phyloP scores from a whole-genome alignment of 495 filamentous ascomycete species.

The Pyronema domesticum region DNA sequence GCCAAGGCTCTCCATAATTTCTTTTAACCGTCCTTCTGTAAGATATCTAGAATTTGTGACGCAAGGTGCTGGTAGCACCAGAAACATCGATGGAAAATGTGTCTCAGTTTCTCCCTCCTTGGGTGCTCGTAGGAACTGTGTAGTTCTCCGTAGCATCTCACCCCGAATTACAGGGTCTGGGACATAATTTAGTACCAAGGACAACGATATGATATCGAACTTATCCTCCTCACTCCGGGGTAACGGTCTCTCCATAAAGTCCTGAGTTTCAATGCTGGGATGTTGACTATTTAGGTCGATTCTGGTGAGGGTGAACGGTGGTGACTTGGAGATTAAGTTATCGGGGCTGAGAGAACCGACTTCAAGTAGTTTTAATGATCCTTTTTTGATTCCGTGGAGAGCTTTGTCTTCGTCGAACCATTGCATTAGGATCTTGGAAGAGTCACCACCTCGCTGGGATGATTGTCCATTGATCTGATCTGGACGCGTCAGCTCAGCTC shows the following conservation, averaged over 20 bases:
- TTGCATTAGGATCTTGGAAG: slow-evolving; percentile 64
- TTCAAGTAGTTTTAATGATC: slow-evolving; percentile 53
- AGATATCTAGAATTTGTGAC: slow-evolving; percentile 85
- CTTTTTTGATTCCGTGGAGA: slow-evolving; percentile 16
- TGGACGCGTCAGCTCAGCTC: background rate
- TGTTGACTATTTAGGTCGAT: slow-evolving; percentile 86
- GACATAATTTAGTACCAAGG: slow-evolving; percentile 87
- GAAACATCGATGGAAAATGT: slow-evolving; percentile 60
- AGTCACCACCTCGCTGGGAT: slow-evolving; percentile 72
- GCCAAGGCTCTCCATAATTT: slow-evolving; percentile 61
- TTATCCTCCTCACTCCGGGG: slow-evolving; percentile 40
- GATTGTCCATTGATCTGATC: slow-evolving; percentile 47
- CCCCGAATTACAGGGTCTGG: slow-evolving; percentile 56
- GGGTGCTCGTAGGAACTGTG: slow-evolving; percentile 39
- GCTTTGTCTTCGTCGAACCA: slow-evolving; percentile 43
- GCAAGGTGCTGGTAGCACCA: slow-evolving; percentile 80
- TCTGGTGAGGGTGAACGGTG: slow-evolving; percentile 51
- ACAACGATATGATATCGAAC: slow-evolving; percentile 87
- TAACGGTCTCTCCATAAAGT: slow-evolving; percentile 82
- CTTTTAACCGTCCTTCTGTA: slow-evolving; percentile 47
- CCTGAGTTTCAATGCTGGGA: slow-evolving; percentile 61
- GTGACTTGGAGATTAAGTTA: slow-evolving; percentile 64
- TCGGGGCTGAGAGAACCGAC: slow-evolving; percentile 71
- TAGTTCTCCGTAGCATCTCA: slow-evolving; percentile 68
- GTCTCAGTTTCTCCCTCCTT: slow-evolving; percentile 6